Conservation (phyloP, 2,329 filamentous ascomycete genomes). For the Ophiocordyceps sinensis region DNA sequence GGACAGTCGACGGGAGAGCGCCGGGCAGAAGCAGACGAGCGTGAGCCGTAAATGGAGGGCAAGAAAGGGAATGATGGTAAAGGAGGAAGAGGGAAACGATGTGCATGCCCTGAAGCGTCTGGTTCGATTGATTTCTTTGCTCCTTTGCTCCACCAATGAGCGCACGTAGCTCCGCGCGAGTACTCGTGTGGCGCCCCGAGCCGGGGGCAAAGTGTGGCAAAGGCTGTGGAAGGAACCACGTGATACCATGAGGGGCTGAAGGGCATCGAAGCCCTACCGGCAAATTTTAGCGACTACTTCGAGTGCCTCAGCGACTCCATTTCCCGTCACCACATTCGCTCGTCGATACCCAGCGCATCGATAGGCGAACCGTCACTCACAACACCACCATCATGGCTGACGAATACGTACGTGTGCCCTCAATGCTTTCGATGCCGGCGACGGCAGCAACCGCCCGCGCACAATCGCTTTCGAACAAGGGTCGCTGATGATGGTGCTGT, state of each 20-base stretch:
- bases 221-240: constrained; percentile 2
- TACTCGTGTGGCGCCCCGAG: too few species aligned
- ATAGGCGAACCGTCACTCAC: constrained; percentile 27
- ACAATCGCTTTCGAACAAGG: constrained; percentile 7
- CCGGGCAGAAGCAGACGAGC: too few species aligned
- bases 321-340: constrained; percentile 25
- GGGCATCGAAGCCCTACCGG: constrained; percentile 26
- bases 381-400: constrained; percentile 62
- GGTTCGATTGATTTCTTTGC: too few species aligned
- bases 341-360: constrained; percentile 26
- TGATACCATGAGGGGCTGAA: constrained; percentile 16
- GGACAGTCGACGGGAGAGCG: too few species aligned
- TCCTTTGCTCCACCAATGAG: too few species aligned
- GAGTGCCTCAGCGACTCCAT: constrained; percentile 17
- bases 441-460: constrained; percentile 5
- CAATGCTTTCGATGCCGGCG: constrained; percentile 9
- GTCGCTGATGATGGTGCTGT: constrained; percentile 17
- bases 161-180: too few species aligned
- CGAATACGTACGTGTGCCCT: constrained; percentile 62
- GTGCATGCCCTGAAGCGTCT: too few species aligned
- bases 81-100: too few species aligned
- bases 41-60: too few species aligned
- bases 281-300: constrained; percentile 12
- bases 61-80: too few species aligned
- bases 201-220: too few species aligned